Conservation (phyloP, 2,329 filamentous ascomycete genomes). For the Arthrobotrys sphaeroides region DNA sequence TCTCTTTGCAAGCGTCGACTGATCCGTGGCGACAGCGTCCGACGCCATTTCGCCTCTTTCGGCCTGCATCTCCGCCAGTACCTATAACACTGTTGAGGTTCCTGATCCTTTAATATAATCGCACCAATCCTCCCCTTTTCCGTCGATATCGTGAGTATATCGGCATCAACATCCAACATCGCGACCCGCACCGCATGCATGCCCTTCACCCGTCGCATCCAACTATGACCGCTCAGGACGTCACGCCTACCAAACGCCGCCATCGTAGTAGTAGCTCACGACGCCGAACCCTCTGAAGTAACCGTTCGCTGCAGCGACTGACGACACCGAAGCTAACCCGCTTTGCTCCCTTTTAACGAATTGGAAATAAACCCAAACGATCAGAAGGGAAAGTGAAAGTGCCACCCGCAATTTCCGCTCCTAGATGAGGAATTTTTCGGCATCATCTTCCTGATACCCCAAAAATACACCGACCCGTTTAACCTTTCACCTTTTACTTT, state of each 20-base stretch:
- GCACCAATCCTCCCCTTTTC: neutral
- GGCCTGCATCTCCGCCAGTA: neutral
- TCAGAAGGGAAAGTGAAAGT: constrained; percentile 29
- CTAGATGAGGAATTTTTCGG: constrained; percentile 36
- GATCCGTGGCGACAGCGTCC: neutral
- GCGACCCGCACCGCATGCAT: neutral
- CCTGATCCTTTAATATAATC: too few species aligned
- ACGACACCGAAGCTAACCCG: constrained; percentile 5
- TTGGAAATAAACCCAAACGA: constrained; percentile 2
- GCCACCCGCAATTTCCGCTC: constrained; percentile 45
- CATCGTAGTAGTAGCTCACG: constrained; percentile 3
- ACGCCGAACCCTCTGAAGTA: constrained; percentile 1
- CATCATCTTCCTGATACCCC: constrained; percentile 12
- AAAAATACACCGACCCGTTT: constrained; percentile 7
- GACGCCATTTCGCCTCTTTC: neutral
- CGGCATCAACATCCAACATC: neutral
- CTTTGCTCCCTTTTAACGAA: constrained; percentile 2
- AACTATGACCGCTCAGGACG: constrained; percentile 16
- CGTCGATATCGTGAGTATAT: neutral
- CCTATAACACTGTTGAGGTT: too few species aligned
- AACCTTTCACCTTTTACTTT: neutral
- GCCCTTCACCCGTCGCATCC: neutral
- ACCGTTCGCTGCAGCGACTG: constrained; percentile 20
- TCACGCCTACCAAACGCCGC: constrained; percentile 15
- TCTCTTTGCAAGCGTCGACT: neutral